Conservation (phyloP, 1,284 basidiomycete species). For the Malassezia japonica region DNA sequence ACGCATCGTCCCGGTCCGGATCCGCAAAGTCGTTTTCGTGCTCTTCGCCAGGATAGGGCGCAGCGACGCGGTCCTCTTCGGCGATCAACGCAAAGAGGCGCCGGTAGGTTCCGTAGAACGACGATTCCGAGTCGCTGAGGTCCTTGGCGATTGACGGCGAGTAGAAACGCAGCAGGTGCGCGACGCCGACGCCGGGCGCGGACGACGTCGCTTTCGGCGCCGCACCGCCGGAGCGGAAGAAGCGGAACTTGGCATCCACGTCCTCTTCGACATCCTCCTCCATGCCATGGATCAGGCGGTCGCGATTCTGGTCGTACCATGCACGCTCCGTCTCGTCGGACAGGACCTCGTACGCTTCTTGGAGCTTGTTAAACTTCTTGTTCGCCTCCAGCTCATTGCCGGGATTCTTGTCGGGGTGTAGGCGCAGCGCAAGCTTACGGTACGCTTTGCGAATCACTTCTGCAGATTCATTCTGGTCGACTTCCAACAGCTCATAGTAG, state of each 20-base stretch:
- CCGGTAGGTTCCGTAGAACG: conserved; percentile 82
- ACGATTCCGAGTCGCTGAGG: conserved; percentile 53
- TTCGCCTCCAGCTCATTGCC: conserved; percentile 71
- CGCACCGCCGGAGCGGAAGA: conserved; percentile 61
- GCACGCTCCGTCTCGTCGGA: conserved; percentile 61
- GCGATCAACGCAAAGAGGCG: conserved; percentile 76
- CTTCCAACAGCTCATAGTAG: conserved; percentile 41
- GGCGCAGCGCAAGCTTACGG: conserved; percentile 46
- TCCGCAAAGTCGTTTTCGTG: conserved; percentile 35
- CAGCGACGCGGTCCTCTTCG: conserved; percentile 62
- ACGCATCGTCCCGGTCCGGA: conserved; percentile 17
- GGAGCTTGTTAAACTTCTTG: conserved; percentile 72
- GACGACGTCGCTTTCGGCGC: conserved; percentile 55
- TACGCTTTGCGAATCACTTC: conserved; percentile 46
- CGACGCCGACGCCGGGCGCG: conserved; percentile 67
- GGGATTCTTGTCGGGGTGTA: conserved; percentile 52
- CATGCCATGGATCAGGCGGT: conserved; percentile 53
- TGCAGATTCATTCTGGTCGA: conserved; percentile 33
- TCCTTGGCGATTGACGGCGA: conserved; percentile 61
- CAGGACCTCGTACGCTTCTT: conserved; percentile 81
- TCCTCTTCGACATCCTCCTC: conserved; percentile 33
- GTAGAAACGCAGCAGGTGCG: conserved; percentile 77
- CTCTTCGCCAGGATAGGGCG: conserved; percentile 50
- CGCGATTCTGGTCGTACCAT: conserved; percentile 94
- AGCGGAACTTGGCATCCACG: conserved; percentile 56